Conservation (phyloP, 331 rosid species). For the Arachis monticola region DNA sequence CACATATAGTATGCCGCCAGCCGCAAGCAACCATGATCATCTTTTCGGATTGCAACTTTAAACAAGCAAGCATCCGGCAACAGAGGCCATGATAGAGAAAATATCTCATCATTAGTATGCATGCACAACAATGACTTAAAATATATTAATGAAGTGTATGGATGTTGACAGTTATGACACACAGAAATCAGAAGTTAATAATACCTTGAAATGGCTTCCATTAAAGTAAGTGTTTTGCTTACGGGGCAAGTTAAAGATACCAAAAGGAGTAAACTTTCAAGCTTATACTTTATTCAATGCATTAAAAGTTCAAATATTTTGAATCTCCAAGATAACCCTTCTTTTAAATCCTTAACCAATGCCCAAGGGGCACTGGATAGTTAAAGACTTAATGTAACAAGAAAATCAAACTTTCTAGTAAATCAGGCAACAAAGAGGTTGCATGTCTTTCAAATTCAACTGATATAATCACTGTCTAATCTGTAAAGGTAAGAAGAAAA, state of each 20-base stretch:
- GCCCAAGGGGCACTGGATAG: too few relatives aligned
- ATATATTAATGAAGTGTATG: constrained; percentile 27
- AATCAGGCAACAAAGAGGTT: constrained; percentile 23
- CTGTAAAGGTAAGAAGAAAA: constrained; percentile 38
- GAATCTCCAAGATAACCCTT: too few relatives aligned
- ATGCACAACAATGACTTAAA: constrained; percentile 1
- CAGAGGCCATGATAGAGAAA: not conserved
- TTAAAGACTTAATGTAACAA: not conserved
- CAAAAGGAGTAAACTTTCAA: too few relatives aligned
- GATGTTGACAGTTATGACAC: constrained; percentile 4
- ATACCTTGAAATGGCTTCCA: constrained; percentile 19
- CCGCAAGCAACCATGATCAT: constrained; percentile 95
- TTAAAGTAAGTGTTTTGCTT: not conserved
- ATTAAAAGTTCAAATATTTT: too few relatives aligned
- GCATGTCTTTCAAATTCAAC: constrained; percentile 15
- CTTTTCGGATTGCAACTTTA: constrained; percentile 65
- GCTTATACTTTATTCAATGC: too few relatives aligned
- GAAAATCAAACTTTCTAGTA: constrained; percentile 14
- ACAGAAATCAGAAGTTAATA: constrained; percentile 25
- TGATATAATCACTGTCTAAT: constrained; percentile 21
- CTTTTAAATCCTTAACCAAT: too few relatives aligned
- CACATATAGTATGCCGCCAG: constrained; percentile 93
- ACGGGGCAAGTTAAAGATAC: too few relatives aligned
- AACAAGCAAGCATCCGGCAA: constrained; percentile 28
- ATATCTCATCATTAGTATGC: constrained; percentile 24